Percentiles rank a stretch among this genome's conserved stretches.
phyloP scores from a whole-genome alignment of 129 eudicot genomes.

The Artemisia annua region DNA sequence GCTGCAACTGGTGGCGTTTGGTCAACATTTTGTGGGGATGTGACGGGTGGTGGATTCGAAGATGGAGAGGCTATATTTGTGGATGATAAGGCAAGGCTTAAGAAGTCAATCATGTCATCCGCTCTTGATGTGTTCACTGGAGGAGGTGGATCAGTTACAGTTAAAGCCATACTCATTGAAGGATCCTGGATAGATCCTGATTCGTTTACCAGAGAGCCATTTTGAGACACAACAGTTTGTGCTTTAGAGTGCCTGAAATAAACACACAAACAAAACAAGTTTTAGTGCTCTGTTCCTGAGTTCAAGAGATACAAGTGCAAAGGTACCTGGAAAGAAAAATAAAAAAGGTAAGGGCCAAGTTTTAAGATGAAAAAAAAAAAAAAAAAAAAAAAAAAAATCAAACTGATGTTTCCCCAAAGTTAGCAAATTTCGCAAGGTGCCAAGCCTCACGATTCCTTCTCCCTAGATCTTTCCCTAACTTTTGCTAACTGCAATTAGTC shows the following conservation, averaged over 20 bases:
- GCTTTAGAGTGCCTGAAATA: constrained; percentile 70
- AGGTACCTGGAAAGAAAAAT: too few relatives aligned
- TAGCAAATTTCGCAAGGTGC: too few relatives aligned
- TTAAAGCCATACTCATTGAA: constrained; percentile 57
- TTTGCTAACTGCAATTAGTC: too few relatives aligned
- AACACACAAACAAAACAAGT: not conserved
- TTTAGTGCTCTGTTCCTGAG: not conserved
- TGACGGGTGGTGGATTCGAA: constrained; percentile 23
- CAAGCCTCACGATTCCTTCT: too few relatives aligned
- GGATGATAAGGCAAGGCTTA: constrained; percentile 66
- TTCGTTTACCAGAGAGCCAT: constrained; percentile 12
- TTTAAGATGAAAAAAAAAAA: too few relatives aligned
- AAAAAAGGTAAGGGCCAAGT: too few relatives aligned
- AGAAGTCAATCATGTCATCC: constrained; percentile 70
- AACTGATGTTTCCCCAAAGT: too few relatives aligned
- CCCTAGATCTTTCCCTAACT: too few relatives aligned
- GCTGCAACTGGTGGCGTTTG: constrained; percentile 38
- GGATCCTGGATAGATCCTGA: constrained; percentile 10
- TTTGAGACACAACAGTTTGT: constrained; percentile 34
- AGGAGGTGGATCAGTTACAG: constrained; percentile 47
- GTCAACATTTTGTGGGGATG: constrained; percentile 33
- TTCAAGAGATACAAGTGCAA: too few relatives aligned
- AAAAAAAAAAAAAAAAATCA: too few relatives aligned
- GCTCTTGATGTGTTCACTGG: constrained; percentile 57
- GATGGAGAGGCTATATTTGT: constrained; percentile 37